Evolutionary conservation across 1,284 basidiomycete species (phyloP), one percentile per base, ranked within the genome.

Genomic region (Marasmius oreades): DNA sequence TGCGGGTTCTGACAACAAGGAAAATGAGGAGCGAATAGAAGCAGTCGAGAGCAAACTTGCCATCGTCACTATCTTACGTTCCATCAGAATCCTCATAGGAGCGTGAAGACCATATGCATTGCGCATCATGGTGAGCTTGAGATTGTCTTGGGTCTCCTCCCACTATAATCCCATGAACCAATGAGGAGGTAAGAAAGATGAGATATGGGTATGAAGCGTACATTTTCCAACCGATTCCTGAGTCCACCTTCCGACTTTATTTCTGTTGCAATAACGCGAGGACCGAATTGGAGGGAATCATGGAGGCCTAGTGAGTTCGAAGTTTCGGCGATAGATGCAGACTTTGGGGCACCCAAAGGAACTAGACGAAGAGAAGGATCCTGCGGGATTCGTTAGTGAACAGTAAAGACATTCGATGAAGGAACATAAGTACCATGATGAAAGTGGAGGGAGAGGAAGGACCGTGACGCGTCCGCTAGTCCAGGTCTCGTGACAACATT

Each of bases 11-110:
- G 16, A 5, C 36, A 42, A 42, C 39, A 48, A 50, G 42, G 51
- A 10, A 52, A 39, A 31, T 48, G 10, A 47, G 48, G 52, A 43
- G 6, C 28, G 7, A 46, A 53, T 51, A 39, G 18, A 45, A 39
- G 16, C 55, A 23, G 26, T 42, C 37, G 31, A 33, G 55, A 51
- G 28, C 43, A n/a, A 18, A 75, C 86, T 66, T 65, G 95, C 95
- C 59, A 84, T 72, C 52, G 82, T 73, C 14, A 93, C 92, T 48
- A 95, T 82, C 77, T 90, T 92, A 66, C 95, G 82, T 72, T 99
- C 96, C 96, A 99, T 98, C 64, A 96, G 77, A 57, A 86, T 77
- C 45, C 95, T 82, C 69, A 97, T 82, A 5, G 96, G 96, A 36
- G 91, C 88, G 63, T 92, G 92, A 62, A 98, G 70, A 37, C 96